phyloP scores from a whole-genome alignment of 2,329 filamentous ascomycete genomes.

The Helminthosporium solani region DNA sequence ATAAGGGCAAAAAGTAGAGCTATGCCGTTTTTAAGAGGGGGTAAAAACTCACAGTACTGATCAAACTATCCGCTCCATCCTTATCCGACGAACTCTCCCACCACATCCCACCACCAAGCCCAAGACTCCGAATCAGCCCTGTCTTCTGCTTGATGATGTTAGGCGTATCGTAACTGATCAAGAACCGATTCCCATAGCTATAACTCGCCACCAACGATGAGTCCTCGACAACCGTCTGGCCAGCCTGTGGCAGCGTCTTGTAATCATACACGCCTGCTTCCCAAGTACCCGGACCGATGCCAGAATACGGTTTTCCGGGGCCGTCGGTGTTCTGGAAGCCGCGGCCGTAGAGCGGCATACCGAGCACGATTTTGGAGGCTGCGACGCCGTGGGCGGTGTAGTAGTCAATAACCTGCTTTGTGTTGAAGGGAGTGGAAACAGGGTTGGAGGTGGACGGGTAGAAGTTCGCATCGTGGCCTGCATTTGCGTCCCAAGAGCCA shows the following conservation, averaged over 20 bases:
- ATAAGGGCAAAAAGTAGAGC: slow-evolving; percentile 1
- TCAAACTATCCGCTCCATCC: slow-evolving; percentile 31
- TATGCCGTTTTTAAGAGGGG: no score
- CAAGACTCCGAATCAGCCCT: slow-evolving; percentile 21
- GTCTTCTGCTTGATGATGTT: slow-evolving; percentile 33
- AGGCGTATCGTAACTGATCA: slow-evolving; percentile 40
- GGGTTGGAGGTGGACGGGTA: slow-evolving; percentile 27
- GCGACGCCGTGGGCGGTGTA: slow-evolving; percentile 36
- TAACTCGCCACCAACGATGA: slow-evolving; percentile 27
- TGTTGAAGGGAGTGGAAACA: slow-evolving; percentile 37
- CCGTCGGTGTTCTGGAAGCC: slow-evolving; percentile 38
- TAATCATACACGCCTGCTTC: slow-evolving; percentile 41
- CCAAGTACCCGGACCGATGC: slow-evolving; percentile 36
- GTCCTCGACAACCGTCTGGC: slow-evolving; percentile 26
- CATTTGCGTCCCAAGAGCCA: slow-evolving; percentile 36
- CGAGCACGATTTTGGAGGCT: slow-evolving; percentile 38
- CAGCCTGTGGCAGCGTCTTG: slow-evolving; percentile 34
- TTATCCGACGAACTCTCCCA: slow-evolving; percentile 41
- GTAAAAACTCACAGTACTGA: slow-evolving; percentile 31
- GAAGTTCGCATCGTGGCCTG: slow-evolving; percentile 39
- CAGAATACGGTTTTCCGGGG: slow-evolving; percentile 32
- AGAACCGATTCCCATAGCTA: slow-evolving; percentile 28
- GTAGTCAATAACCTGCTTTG: slow-evolving; percentile 31
- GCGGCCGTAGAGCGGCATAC: slow-evolving; percentile 42
- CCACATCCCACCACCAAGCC: slow-evolving; percentile 43